Evolutionary conservation across 2,329 filamentous ascomycete genomes (phyloP).

Genomic region (Sclerotinia sclerotiorum): DNA sequence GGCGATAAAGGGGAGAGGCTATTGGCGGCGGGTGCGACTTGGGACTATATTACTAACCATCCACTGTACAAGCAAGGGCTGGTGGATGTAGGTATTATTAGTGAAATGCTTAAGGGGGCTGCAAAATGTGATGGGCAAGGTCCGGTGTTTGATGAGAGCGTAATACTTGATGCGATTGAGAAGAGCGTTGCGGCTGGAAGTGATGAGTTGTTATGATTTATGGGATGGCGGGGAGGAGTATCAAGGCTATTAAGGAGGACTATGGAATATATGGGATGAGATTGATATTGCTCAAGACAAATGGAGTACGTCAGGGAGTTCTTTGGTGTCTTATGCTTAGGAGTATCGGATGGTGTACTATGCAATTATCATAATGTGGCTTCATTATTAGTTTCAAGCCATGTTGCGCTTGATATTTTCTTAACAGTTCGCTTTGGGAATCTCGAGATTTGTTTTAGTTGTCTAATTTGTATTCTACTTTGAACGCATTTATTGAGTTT

Average conservation of each 20-base stretch:
- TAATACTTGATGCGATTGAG: slow-evolving; percentile 72
- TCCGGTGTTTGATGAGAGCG: slow-evolving; percentile 79
- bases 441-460: not conserved
- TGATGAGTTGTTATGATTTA: slow-evolving; percentile 68
- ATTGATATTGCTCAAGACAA: not conserved
- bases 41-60: slow-evolving; percentile 86
- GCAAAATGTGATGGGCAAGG: slow-evolving; percentile 85
- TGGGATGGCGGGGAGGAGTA: slow-evolving; percentile 1
- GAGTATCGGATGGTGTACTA: not conserved
- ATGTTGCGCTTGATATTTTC: not conserved
- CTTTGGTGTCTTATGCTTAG: not conserved
- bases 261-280: slow-evolving; percentile 12
- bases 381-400: not conserved
- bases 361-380: not conserved
- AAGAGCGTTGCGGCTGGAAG: slow-evolving; percentile 73
- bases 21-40: slow-evolving; percentile 74
- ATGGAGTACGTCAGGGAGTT: slow-evolving; percentile 15
- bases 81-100: slow-evolving; percentile 79
- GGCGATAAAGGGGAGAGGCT: slow-evolving; percentile 69
- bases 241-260: slow-evolving; percentile 21
- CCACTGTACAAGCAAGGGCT: slow-evolving; percentile 72
- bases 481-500: not conserved
- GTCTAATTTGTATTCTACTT: not conserved
- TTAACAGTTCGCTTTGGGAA: not conserved
- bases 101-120: slow-evolving; percentile 70